phyloP scores from a whole-genome alignment of 257 asterid genomes.

The Solanum piurae region DNA sequence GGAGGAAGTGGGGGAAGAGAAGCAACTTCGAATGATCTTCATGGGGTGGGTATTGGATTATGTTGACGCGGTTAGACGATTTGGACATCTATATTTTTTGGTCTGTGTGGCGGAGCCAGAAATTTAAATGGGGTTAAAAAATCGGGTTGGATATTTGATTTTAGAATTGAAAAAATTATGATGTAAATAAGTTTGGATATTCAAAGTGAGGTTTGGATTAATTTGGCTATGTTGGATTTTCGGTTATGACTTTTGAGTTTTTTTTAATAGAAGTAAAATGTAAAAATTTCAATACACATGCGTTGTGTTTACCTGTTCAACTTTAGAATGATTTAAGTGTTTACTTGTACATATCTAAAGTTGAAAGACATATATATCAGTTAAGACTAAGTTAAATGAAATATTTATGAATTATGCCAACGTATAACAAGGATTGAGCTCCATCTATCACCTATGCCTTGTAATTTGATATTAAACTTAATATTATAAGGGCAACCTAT shows the following conservation, averaged over 20 bases:
- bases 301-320: neutral
- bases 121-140: neutral
- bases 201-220: neutral
- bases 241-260: neutral
- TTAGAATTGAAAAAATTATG: neutral
- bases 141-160: neutral
- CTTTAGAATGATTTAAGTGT: no score
- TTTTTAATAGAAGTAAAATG: no score
- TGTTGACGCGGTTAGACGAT: slow-evolving; percentile 10
- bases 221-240: neutral
- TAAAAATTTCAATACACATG: no score
- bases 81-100: neutral
- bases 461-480: neutral
- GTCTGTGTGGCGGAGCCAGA: accelerated
- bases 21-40: neutral
- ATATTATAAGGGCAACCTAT: no score
- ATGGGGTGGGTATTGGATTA: neutral
- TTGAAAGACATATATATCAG: no score
- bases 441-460: neutral
- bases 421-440: neutral
- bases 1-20: neutral
- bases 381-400: no score
- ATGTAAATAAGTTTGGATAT: neutral
- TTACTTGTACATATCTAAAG: accelerated
- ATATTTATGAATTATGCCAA: neutral